Evolutionary conservation across 176 grass and related monocot genomes (phyloP).

Genomic region (Carex scoparia): DNA sequence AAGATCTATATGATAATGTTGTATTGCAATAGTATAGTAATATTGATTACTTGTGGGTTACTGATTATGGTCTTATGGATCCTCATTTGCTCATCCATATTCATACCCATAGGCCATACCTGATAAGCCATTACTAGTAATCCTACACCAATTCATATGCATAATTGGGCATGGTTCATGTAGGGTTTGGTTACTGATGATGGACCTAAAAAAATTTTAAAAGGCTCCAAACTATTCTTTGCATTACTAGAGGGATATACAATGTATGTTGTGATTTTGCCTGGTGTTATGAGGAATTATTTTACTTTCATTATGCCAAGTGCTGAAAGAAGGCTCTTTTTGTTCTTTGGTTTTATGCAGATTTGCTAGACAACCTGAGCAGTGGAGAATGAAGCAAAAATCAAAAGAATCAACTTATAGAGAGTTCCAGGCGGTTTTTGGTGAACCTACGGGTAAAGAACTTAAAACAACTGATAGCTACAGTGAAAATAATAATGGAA

Average conservation of each 20-base stretch:
- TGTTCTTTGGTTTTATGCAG: constrained; percentile 24
- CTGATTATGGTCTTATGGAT: background rate
- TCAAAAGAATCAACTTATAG: constrained; percentile 72
- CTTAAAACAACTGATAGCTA: constrained; percentile 34
- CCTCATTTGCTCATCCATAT: background rate
- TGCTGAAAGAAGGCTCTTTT: background rate
- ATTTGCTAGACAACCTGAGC: constrained; percentile 77
- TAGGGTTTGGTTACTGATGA: background rate
- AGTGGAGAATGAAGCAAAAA: constrained; percentile 66
- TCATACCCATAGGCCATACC: background rate
- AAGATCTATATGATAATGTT: background rate
- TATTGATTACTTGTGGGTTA: background rate
- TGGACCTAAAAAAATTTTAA: background rate
- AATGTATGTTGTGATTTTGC: background rate
- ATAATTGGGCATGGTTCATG: background rate
- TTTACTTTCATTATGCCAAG: background rate
- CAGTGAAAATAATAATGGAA: constrained; percentile 23
- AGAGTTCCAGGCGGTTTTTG: constrained; percentile 65
- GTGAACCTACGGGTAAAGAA: constrained; percentile 37
- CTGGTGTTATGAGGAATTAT: background rate
- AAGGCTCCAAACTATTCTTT: background rate
- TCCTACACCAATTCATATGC: background rate
- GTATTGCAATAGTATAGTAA: background rate
- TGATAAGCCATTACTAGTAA: background rate
- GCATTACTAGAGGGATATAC: background rate